A percentile compares a stretch with the other conserved stretches of the same genome.
phyloP scores from a whole-genome alignment of 163 green algal species.

The Scenedesmus sp. region DNA sequence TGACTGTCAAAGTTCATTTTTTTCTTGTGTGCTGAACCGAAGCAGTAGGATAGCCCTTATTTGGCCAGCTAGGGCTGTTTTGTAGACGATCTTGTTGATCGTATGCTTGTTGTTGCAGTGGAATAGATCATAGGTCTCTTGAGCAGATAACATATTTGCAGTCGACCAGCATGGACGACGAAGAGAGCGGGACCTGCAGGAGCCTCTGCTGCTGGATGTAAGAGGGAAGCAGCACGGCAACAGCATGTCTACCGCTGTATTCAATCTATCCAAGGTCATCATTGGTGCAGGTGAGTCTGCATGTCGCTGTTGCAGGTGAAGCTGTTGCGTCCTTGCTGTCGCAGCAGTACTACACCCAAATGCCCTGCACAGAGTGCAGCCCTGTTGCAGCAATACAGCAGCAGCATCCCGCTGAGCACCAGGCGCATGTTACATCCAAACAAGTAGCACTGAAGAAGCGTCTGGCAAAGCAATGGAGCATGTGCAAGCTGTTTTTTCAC shows the following conservation, averaged over 20 bases:
- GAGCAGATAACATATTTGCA: not conserved
- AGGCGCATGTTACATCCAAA: not conserved
- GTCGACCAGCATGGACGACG: not conserved
- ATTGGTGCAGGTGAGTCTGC: slow-evolving; percentile 3
- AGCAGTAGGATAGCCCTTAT: not conserved
- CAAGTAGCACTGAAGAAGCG: not conserved
- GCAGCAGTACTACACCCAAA: not conserved
- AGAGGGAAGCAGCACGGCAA: not conserved
- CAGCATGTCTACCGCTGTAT: not conserved
- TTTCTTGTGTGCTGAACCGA: not conserved
- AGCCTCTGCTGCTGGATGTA: not conserved
- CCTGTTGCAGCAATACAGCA: not conserved
- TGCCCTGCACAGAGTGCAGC: not conserved
- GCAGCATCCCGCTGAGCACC: not conserved
- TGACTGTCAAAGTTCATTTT: not conserved
- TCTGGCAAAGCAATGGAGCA: not conserved
- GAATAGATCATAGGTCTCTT: not conserved
- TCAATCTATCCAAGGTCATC: slow-evolving; percentile 19
- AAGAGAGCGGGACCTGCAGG: not conserved
- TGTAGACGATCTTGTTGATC: not conserved
- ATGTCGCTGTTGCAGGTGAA: not conserved
- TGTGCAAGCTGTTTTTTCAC: not conserved
- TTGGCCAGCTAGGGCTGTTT: not conserved
- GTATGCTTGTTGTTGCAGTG: not conserved
- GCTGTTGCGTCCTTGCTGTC: not conserved